These are phyloP conservation scores for Daedaleopsis nitida DNA, from an alignment of 768 basidiomycete genomes.

Conservation along the genomic window DNA sequence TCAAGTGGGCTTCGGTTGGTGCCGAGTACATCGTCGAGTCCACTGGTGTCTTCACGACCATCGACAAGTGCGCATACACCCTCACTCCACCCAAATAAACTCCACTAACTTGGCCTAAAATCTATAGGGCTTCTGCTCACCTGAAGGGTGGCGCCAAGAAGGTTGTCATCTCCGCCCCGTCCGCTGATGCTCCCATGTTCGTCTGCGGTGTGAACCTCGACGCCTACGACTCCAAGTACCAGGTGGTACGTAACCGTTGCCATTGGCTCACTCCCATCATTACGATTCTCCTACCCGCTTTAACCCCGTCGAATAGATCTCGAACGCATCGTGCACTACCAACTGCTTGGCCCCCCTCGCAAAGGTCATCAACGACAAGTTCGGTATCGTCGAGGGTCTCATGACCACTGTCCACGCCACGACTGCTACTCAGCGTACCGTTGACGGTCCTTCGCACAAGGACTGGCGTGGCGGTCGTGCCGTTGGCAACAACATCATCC, in stretches of 20 bases:
- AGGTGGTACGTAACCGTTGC: conserved; percentile 58
- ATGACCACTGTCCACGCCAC: conserved; percentile 99
- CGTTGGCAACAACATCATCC: conserved; percentile 98
- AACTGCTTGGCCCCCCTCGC: conserved; percentile 99
- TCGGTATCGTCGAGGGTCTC: conserved; percentile 93
- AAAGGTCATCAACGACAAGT: conserved; percentile 97
- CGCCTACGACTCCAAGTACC: conserved; percentile 83
- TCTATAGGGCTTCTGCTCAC: conserved; percentile 79
- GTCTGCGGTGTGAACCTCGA: conserved; percentile 96
- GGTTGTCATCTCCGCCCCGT: conserved; percentile 98
- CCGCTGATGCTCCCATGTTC: conserved; percentile 95
- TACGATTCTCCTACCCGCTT: conserved; percentile 4
- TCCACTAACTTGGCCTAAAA: conserved; percentile 5
- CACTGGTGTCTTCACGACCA: conserved; percentile 98
- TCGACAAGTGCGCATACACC: conserved; percentile 63
- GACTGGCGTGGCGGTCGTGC: conserved; percentile 98
- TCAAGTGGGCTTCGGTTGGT: conserved; percentile 78
- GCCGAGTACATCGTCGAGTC: conserved; percentile 97
- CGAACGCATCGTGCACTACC: conserved; percentile 99
- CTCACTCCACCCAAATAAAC: conserved; percentile 13
- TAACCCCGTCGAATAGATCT: conserved; percentile 56
- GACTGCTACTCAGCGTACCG: conserved; percentile 94
- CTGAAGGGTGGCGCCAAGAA: conserved; percentile 99
- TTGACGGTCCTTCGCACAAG: conserved; percentile 92
- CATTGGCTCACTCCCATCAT: conserved; percentile 5